phyloP scores from a whole-genome alignment of 495 filamentous ascomycete species.

The Coniosporium apollinis region DNA sequence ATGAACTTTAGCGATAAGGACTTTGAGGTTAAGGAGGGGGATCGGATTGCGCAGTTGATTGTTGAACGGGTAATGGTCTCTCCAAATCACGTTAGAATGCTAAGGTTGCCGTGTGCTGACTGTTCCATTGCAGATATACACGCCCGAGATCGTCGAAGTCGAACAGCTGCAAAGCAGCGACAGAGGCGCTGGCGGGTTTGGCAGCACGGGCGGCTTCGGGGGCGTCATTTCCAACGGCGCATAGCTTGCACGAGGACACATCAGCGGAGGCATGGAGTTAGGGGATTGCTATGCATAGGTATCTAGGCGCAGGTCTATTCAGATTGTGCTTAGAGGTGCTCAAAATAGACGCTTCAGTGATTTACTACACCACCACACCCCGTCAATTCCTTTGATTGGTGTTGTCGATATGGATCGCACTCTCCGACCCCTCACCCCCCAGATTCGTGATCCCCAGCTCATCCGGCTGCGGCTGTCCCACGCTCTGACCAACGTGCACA shows the following conservation, averaged over 20 bases:
- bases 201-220: conserved; percentile 60
- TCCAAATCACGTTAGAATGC: conserved; percentile 2
- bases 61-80: conserved; percentile 66
- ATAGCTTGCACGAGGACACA: too few species aligned
- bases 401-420: background rate
- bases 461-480: background rate
- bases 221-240: conserved; percentile 2
- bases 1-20: conserved; percentile 81
- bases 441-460: background rate
- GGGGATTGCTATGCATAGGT: too few species aligned
- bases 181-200: conserved; percentile 80
- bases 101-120: too few species aligned
- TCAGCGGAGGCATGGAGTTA: too few species aligned
- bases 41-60: conserved; percentile 84
- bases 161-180: conserved; percentile 80
- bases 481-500: conserved; percentile 5
- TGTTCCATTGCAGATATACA: conserved; percentile 46
- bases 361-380: too few species aligned
- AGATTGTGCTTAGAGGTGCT: too few species aligned
- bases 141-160: conserved; percentile 77
- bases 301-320: too few species aligned
- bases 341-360: too few species aligned
- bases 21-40: conserved; percentile 67
- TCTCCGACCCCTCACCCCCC: background rate
- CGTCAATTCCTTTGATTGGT: too few species aligned